Percentiles rank a stretch among this genome's conserved stretches.
Conservation (phyloP, 768 basidiomycete species). For the Boletus reticuloceps region DNA sequence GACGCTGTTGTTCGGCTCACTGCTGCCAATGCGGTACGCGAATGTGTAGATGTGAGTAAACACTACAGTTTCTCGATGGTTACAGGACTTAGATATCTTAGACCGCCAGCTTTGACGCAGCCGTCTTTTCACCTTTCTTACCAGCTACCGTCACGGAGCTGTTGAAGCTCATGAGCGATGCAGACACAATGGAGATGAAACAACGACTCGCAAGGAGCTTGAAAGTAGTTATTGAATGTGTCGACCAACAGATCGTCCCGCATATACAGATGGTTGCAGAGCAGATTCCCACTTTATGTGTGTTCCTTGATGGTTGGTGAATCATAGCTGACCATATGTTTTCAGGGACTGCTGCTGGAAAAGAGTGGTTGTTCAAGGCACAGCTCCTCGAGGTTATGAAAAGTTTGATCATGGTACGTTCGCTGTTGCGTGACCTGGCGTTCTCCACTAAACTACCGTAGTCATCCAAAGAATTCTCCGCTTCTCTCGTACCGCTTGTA, state of each 20-base stretch:
- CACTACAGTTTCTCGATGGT: neutral
- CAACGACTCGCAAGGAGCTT: slow-evolving; percentile 67
- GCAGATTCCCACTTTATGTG: slow-evolving; percentile 75
- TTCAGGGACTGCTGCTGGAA: slow-evolving; percentile 64
- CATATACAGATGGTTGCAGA: slow-evolving; percentile 57
- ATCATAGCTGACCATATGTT: slow-evolving; percentile 9
- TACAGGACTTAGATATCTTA: slow-evolving; percentile 27
- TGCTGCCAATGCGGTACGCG: slow-evolving; percentile 72
- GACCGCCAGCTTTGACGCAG: slow-evolving; percentile 62
- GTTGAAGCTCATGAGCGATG: slow-evolving; percentile 67
- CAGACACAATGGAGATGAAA: slow-evolving; percentile 75
- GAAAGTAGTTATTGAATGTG: slow-evolving; percentile 62
- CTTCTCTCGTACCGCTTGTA: slow-evolving; percentile 50
- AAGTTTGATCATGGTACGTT: slow-evolving; percentile 62
- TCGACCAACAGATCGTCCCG: slow-evolving; percentile 59
- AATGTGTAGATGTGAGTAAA: slow-evolving; percentile 78
- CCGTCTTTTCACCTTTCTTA: slow-evolving; percentile 69
- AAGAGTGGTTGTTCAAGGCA: slow-evolving; percentile 70
- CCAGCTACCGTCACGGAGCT: slow-evolving; percentile 59
- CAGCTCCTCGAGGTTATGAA: slow-evolving; percentile 68
- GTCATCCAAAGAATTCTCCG: slow-evolving; percentile 67
- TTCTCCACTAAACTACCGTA: slow-evolving; percentile 27
- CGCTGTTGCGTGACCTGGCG: neutral
- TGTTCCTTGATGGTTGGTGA: slow-evolving; percentile 3
- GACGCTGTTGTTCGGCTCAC: slow-evolving; percentile 87